These are phyloP conservation scores for Agapanthus africanus DNA, from an alignment of 106 monocot species.

Conservation along the genomic window DNA sequence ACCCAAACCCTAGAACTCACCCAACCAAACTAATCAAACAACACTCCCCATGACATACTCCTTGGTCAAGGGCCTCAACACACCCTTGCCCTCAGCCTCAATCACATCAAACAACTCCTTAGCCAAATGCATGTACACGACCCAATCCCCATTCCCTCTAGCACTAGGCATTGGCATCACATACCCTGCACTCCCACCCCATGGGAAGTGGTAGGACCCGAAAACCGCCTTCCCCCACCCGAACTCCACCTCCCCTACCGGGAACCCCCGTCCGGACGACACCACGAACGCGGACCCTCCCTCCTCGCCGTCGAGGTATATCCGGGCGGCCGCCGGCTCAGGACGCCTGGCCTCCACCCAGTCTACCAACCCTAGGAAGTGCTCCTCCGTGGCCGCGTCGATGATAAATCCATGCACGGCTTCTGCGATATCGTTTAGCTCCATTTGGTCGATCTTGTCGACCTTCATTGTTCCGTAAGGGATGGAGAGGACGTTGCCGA, in stretches of 20 bases:
- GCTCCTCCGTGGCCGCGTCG: conserved; percentile 42
- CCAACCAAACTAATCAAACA: too few relatives aligned
- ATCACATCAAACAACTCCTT: conserved; percentile 25
- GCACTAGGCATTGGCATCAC: conserved; percentile 78
- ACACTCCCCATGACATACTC: not conserved
- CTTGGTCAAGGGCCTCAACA: conserved; percentile 32
- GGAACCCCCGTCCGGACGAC: conserved; percentile 65
- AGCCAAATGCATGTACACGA: conserved; percentile 46
- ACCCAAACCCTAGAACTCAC: too few relatives aligned
- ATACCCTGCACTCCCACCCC: conserved; percentile 49
- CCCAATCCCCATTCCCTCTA: conserved; percentile 52
- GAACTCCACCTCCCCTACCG: conserved; percentile 53
- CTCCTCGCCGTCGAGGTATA: conserved; percentile 25
- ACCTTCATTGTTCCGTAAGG: conserved; percentile 27
- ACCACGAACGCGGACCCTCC: conserved; percentile 46
- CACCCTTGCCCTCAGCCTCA: conserved; percentile 21
- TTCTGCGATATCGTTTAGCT: conserved; percentile 36
- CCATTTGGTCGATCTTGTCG: conserved; percentile 21
- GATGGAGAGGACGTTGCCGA: conserved; percentile 73
- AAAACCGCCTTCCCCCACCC: conserved; percentile 61
- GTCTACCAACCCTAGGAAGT: conserved; percentile 63
- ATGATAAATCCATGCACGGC: conserved; percentile 40
- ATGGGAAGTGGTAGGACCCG: conserved; percentile 75
- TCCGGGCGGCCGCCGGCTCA: conserved; percentile 33
- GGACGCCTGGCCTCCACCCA: conserved; percentile 69